Conservation (phyloP, 176 grass and related monocot species). For the Triticum urartu region DNA sequence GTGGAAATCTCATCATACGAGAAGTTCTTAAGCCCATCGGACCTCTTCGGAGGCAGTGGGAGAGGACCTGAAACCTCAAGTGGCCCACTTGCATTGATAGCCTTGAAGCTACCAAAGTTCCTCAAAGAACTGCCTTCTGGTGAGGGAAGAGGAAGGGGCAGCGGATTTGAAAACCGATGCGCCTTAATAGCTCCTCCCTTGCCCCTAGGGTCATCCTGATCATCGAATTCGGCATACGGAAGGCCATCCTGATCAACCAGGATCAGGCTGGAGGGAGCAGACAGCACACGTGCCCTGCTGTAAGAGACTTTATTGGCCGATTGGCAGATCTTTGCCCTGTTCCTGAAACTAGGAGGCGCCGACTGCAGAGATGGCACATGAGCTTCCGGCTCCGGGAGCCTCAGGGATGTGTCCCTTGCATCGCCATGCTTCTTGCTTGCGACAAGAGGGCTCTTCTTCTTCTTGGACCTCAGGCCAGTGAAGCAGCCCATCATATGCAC, state of each 20-base stretch:
- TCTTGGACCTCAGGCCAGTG: slow-evolving; percentile 73
- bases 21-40: slow-evolving; percentile 56
- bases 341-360: slow-evolving; percentile 92
- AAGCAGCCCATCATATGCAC: slow-evolving; percentile 86
- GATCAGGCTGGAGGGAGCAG: slow-evolving; percentile 78
- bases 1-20: slow-evolving; percentile 71
- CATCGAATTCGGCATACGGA: slow-evolving; percentile 48
- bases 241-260: slow-evolving; percentile 67
- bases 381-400: slow-evolving; percentile 78
- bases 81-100: slow-evolving; percentile 56
- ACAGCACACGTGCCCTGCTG: slow-evolving; percentile 65
- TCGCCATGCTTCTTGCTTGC: slow-evolving; percentile 37
- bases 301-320: slow-evolving; percentile 42
- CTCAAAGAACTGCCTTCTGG: slow-evolving; percentile 49
- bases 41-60: slow-evolving; percentile 69
- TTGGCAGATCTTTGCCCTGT: slow-evolving; percentile 53
- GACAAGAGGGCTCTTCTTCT: slow-evolving; percentile 56
- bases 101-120: slow-evolving; percentile 78
- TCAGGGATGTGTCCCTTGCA: slow-evolving; percentile 54
- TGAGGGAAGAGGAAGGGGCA: slow-evolving; percentile 89
- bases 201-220: slow-evolving; percentile 62
- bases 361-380: slow-evolving; percentile 82
- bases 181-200: slow-evolving; percentile 52
- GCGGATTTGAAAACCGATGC: slow-evolving; percentile 67
- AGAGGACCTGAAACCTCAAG: slow-evolving; percentile 74